Evolutionary conservation across 192 early-diverging fungal genomes (phyloP).

Genomic region (Rhizophagus sp.): DNA sequence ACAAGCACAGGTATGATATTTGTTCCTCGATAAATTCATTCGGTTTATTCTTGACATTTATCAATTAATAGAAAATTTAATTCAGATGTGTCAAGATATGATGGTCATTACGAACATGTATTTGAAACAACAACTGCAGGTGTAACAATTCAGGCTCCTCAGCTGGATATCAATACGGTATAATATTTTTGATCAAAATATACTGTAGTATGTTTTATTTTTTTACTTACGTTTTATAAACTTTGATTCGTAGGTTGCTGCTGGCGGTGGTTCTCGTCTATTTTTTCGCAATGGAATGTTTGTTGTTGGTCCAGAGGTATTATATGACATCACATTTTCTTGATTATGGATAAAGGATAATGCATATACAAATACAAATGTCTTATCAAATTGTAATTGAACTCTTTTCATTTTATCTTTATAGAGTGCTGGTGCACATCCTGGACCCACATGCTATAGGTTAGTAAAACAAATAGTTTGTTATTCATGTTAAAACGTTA

Average conservation of each 20-base stretch:
- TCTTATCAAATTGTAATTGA: not conserved
- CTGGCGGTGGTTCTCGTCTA: slow-evolving; percentile 91
- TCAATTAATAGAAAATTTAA: not conserved
- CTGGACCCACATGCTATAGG: slow-evolving; percentile 95
- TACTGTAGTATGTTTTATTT: not conserved
- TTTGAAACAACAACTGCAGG: slow-evolving; percentile 93
- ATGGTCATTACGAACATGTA: slow-evolving; percentile 86
- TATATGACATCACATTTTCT: not conserved
- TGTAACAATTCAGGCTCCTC: slow-evolving; percentile 92
- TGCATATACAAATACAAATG: too few relatives aligned
- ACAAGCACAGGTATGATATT: slow-evolving; percentile 59
- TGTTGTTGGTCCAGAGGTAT: slow-evolving; percentile 84
- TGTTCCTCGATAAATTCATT: not conserved
- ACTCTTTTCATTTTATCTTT: not conserved
- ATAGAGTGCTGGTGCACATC: slow-evolving; percentile 85
- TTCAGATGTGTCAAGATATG: slow-evolving; percentile 90
- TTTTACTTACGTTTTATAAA: not conserved
- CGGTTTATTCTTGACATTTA: not conserved
- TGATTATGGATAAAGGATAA: not conserved
- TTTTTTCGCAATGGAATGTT: slow-evolving; percentile 94
- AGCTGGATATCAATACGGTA: slow-evolving; percentile 91
- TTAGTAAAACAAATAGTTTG: not conserved
- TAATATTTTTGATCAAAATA: not conserved
- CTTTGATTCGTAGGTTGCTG: slow-evolving; percentile 60
- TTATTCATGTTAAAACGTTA: not conserved